Base-by-base conservation (phyloP, 2,329 filamentous ascomycete genomes). In the Trichoderma sp. region DNA sequence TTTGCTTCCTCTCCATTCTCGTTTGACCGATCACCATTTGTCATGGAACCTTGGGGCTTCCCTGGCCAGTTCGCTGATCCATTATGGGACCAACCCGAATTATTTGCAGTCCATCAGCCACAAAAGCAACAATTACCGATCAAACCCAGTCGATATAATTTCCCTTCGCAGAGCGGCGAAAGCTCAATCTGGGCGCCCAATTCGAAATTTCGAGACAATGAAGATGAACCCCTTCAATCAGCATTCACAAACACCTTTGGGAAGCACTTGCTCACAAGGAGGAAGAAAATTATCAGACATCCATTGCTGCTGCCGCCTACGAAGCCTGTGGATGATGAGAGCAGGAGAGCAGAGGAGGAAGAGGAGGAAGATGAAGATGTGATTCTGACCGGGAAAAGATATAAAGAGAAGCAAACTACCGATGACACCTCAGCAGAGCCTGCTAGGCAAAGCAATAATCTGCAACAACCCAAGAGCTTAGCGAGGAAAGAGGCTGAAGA, bases 121-220 rank as follows among this genome's bases (percentile, higher is more conserved):
- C 68, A 53, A 30, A 57, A 32, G 9, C 62, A 64, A 20, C 62
- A 26, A 9, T 55, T 58, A 13, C 61, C 55, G 1, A n/a, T 67
- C 20, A 58, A 34, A 36, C 62, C 59, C 6, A 75, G 81, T 74
- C 76, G 79, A 76, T 79, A 81, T 73, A 71, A 80, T n/a, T 76
- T 78, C 73, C 77, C 81, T 26, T 74, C 76, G 23, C 74, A 81
- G 73, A 76, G 74, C 32, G 76, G 77, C 1, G 50, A 77, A 30
- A 76, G 68, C n/a, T 82, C 81, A 3, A 81, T 81, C 39, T 82
- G 81, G 80, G 77, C 79, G 13, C 74, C 77, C 1, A 73, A 73
- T 2, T 76, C 74, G 26, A 72, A 59, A 26, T 75, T 76, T 34
- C 66, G 75, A 20, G 74, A 76, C 59, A 55, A 74, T 71, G 26